These are phyloP conservation scores for Polytrichum commune DNA, from an alignment of 225 moss, liverwort and hornwort genomes.

Conservation along the genomic window DNA sequence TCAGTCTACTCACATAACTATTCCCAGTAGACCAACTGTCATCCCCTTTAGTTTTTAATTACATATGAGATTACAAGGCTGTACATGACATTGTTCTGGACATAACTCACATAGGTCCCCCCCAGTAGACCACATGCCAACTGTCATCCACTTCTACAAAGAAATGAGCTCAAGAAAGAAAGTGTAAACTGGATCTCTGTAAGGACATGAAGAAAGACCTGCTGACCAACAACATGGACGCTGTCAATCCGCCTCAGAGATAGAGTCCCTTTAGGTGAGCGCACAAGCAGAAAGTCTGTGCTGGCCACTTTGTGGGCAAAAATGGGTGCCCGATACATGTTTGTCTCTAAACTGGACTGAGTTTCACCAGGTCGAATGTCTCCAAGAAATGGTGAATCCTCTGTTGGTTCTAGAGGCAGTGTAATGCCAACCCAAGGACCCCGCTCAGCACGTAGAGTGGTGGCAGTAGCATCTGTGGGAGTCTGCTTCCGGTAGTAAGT, in stretches of 20 bases:
- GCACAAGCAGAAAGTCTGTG: slow-evolving; percentile 95
- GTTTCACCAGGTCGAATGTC: slow-evolving; percentile 90
- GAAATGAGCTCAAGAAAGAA: no score
- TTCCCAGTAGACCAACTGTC: no score
- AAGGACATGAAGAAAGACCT: slow-evolving; percentile 41
- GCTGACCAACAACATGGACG: slow-evolving; percentile 94
- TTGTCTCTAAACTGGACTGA: slow-evolving; percentile 93
- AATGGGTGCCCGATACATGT: slow-evolving; percentile 90
- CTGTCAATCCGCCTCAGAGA: slow-evolving; percentile 94
- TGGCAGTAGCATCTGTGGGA: slow-evolving; percentile 91
- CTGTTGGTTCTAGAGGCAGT: slow-evolving; percentile 91
- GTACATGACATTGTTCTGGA: no score
- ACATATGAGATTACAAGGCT: no score
- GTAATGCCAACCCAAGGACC: slow-evolving; percentile 91
- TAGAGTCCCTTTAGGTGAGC: slow-evolving; percentile 90
- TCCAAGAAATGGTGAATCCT: slow-evolving; percentile 97
- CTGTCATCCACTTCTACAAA: no score
- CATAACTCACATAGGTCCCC: no score
- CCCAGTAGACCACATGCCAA: no score
- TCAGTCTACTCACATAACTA: no score
- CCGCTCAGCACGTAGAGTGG: slow-evolving; percentile 86
- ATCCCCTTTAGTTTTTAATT: no score
- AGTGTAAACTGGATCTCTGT: neutral
- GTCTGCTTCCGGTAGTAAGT: slow-evolving; percentile 86
- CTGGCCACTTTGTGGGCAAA: slow-evolving; percentile 84